Evolutionary conservation across 805 yeast genomes (phyloP).

Genomic region (Teunomyces atbi): DNA sequence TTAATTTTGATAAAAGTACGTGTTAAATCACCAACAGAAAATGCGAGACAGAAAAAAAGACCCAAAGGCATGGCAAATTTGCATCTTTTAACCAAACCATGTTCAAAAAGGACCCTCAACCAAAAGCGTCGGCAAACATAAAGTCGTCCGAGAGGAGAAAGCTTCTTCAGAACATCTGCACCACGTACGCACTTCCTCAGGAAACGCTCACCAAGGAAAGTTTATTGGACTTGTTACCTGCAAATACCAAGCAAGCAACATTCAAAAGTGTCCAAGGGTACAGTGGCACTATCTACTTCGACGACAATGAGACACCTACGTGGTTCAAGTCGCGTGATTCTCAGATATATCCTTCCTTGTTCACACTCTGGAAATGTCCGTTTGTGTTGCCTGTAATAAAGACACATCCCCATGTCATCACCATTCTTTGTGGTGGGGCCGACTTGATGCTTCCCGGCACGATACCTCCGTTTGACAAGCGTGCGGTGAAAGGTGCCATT

Average conservation of each 20-base stretch:
- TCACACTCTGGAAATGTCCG: constrained; percentile 69
- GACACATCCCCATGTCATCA: constrained; percentile 75
- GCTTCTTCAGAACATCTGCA: constrained; percentile 44
- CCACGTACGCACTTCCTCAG: constrained; percentile 38
- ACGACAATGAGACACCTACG: constrained; percentile 61
- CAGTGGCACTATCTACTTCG: constrained; percentile 66
- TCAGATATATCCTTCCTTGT: constrained; percentile 65
- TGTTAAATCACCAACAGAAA: not conserved
- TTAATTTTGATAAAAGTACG: not conserved
- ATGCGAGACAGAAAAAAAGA: not conserved
- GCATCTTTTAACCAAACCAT: constrained; percentile 8
- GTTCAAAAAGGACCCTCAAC: constrained; percentile 33
- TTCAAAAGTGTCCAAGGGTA: constrained; percentile 52
- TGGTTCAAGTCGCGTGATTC: constrained; percentile 68
- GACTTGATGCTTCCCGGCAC: constrained; percentile 76
- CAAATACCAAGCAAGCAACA: constrained; percentile 58
- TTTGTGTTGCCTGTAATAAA: constrained; percentile 61
- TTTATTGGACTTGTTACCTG: constrained; percentile 46
- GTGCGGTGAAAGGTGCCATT: constrained; percentile 49
- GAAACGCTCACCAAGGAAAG: constrained; percentile 41
- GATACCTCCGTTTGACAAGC: constrained; percentile 54
- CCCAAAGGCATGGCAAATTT: not conserved
- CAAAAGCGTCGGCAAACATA: constrained; percentile 75
- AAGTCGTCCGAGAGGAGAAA: constrained; percentile 78
- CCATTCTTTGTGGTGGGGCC: constrained; percentile 74